These are phyloP conservation scores for Davidsoniella virescens DNA, from an alignment of 2,329 filamentous ascomycete species.

Conservation along the genomic window DNA sequence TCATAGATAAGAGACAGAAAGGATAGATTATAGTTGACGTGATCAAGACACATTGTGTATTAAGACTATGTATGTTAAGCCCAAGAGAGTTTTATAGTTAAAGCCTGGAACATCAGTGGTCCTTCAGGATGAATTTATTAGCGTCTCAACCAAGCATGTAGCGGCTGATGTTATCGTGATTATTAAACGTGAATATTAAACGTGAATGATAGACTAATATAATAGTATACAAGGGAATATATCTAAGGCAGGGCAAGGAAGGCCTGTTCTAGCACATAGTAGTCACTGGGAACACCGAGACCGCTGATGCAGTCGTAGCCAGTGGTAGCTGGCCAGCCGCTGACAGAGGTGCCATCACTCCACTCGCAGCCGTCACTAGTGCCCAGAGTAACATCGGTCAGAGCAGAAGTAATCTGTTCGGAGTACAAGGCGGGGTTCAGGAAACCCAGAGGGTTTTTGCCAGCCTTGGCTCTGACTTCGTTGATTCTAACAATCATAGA, in stretches of 20 bases:
- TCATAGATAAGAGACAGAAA: too few relatives aligned
- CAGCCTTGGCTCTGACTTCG: slow-evolving; percentile 31
- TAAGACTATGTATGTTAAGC: too few relatives aligned
- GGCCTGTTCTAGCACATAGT: slow-evolving; percentile 22
- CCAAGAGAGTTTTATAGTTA: too few relatives aligned
- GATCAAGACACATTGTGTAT: too few relatives aligned
- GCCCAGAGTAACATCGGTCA: slow-evolving; percentile 28
- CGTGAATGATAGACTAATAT: too few relatives aligned
- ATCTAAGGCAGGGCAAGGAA: slow-evolving; percentile 16
- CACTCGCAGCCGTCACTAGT: slow-evolving; percentile 26
- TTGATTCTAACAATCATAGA: slow-evolving; percentile 38
- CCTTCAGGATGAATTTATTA: too few relatives aligned
- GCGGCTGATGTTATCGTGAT: too few relatives aligned
- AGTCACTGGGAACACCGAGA: slow-evolving; percentile 29
- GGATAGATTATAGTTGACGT: too few relatives aligned
- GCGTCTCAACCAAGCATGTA: too few relatives aligned
- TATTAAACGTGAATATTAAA: too few relatives aligned
- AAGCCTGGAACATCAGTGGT: too few relatives aligned
- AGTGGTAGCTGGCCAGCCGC: slow-evolving; percentile 28
- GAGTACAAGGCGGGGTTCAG: slow-evolving; percentile 35
- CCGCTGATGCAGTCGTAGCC: slow-evolving; percentile 36
- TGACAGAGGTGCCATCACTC: slow-evolving; percentile 18
- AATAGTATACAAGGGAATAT: too few relatives aligned
- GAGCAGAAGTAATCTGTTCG: slow-evolving; percentile 19
- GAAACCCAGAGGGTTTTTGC: slow-evolving; percentile 35